These are phyloP conservation scores for Umbelopsis sp. DNA, from an alignment of 192 early-diverging fungal species.

Conservation along the genomic window DNA sequence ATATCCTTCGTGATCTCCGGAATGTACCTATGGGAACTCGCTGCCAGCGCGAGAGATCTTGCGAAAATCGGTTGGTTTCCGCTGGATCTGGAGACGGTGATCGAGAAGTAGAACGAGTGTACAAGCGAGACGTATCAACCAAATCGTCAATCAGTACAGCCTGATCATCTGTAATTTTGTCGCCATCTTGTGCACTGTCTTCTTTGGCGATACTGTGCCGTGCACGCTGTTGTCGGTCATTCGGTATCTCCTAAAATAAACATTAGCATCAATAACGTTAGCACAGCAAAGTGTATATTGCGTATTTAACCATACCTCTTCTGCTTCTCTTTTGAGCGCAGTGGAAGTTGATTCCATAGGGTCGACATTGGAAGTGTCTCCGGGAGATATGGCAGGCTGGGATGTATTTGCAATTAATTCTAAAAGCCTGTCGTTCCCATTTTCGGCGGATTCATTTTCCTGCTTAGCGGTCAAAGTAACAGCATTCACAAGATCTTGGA, in stretches of 20 bases:
- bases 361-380: neutral
- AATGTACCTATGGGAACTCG: conserved; percentile 57
- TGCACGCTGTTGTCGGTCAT: neutral
- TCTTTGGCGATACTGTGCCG: neutral
- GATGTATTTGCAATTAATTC: neutral
- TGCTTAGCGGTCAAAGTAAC: neutral
- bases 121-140: conserved; percentile 52
- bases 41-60: conserved; percentile 54
- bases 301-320: neutral
- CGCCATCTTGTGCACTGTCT: conserved; percentile 2
- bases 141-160: conserved; percentile 54
- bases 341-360: neutral
- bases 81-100: conserved; percentile 47
- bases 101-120: conserved; percentile 43
- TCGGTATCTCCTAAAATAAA: neutral
- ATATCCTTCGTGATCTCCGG: conserved; percentile 40
- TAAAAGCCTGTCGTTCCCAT: neutral
- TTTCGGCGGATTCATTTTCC: neutral
- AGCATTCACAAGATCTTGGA: conserved; percentile 10
- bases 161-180: neutral
- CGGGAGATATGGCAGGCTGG: neutral
- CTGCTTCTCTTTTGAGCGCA: neutral
- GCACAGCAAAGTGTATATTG: neutral
- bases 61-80: conserved; percentile 32
- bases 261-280: neutral